Base-by-base conservation (phyloP, 768 basidiomycete species). In the Hygrophoropsis aurantiaca region DNA sequence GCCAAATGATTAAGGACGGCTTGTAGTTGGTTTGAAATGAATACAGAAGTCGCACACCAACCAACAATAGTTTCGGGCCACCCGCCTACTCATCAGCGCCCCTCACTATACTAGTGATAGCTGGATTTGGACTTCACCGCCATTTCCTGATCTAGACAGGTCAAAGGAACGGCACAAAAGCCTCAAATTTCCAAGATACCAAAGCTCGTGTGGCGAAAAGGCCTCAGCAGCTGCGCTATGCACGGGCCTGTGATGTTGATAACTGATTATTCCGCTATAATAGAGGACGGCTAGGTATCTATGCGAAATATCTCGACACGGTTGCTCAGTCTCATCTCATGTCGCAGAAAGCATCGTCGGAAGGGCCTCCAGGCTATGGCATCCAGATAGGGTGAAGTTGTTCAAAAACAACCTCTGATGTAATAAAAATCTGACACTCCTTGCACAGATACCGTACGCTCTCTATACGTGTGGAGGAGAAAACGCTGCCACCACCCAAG, bases 381-480 rank as follows among this genome's bases (percentile, higher is more conserved):
- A 63, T 65, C 35, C 66, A 65, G 54, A 65, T 65, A 20, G 52
- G 59, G 65, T 61, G n/a, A 35, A 3, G 40, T 35, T 16, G 19
- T 16, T 23, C 32, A 1, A 15, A 18, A 32, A 52, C 40, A 4
- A 2, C 15, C 0, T 0, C 25, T 4, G 5, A 8, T 8, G 1
- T 2, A 3, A 15, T 44, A 4, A 5, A 20, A 19, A 46, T 26
- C 25, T 38, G 11, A 30, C 16, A 25, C 18, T 15, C 18, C 11
- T 21, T 5, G 18, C 10, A 56, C 46, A 71, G 69, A 2, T 72
- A 72, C 42, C 72, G 76, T 18, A 78, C 76, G 0, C 70, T 78
- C 10, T 75, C 74, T 3, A 71, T 74, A 36, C 71, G 71, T 11
- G 67, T 75, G 43, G 69, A 67, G 16, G 64, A 71, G 44, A 57